These are phyloP conservation scores for Acacia pycnantha DNA, from an alignment of 331 rosid species.

Conservation along the genomic window DNA sequence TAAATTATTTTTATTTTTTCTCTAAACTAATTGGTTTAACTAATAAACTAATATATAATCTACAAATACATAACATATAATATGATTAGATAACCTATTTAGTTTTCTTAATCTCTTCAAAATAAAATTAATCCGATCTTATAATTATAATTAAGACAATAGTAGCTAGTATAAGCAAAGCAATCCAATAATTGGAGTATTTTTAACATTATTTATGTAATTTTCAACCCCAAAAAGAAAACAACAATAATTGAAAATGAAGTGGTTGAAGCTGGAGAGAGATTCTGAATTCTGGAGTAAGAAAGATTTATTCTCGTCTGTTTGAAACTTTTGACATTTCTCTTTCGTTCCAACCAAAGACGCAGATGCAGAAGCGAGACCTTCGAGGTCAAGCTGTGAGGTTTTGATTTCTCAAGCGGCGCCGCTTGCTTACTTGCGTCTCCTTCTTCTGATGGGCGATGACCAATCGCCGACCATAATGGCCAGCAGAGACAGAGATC, in stretches of 20 bases:
- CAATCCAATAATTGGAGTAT: background rate
- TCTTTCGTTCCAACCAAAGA: background rate
- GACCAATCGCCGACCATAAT: constrained; percentile 59
- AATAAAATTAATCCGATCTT: no score
- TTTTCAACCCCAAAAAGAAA: background rate
- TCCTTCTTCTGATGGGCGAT: constrained; percentile 62
- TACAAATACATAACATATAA: no score
- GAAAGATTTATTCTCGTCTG: background rate
- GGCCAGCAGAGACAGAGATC: constrained; percentile 82
- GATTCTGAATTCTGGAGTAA: background rate
- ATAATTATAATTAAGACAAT: no score
- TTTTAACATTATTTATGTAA: background rate
- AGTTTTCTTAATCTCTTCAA: no score
- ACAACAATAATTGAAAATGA: background rate
- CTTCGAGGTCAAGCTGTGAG: background rate
- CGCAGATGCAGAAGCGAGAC: constrained; percentile 20
- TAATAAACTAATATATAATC: no score
- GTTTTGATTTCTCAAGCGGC: constrained; percentile 31
- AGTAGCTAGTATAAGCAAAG: no score
- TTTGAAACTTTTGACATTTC: constrained; percentile 9
- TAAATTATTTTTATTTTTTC: no score
- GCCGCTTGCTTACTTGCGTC: constrained; percentile 18
- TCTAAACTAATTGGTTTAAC: no score
- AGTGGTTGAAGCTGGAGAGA: constrained; percentile 15
- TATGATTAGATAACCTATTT: no score